Percentiles rank a stretch among this genome's conserved stretches.
phyloP scores from a whole-genome alignment of 805 yeast genomes.

The Dipodascus geniculatus region DNA sequence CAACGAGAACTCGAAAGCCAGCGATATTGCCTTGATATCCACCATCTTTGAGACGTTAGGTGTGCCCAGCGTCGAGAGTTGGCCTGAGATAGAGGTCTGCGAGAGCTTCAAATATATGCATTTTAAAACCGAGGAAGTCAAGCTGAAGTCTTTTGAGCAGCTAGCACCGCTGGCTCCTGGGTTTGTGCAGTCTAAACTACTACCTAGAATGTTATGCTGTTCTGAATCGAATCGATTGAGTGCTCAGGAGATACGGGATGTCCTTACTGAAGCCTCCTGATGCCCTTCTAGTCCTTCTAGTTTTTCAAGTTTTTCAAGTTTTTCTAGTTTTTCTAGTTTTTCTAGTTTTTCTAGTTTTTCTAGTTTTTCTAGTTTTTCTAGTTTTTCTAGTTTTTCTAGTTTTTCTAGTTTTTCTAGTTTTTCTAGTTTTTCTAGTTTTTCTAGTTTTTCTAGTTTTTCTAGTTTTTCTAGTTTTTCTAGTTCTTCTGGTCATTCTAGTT shows the following conservation, averaged over 20 bases:
- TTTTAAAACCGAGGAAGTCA: constrained; percentile 6
- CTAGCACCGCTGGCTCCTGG: constrained; percentile 2
- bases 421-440: too few species aligned
- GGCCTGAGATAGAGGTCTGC: constrained; percentile 15
- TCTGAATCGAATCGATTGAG: not conserved
- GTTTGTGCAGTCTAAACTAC: not conserved
- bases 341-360: too few species aligned
- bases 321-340: too few species aligned
- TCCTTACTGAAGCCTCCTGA: not conserved
- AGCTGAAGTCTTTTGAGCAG: not conserved
- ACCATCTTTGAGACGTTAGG: constrained; percentile 49
- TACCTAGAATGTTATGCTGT: not conserved
- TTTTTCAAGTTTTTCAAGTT: too few species aligned
- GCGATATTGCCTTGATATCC: constrained; percentile 49
- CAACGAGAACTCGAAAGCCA: constrained; percentile 29
- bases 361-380: too few species aligned
- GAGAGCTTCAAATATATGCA: constrained; percentile 11
- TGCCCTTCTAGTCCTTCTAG: too few species aligned
- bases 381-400: too few species aligned
- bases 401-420: too few species aligned
- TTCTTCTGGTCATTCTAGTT: too few species aligned
- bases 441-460: too few species aligned
- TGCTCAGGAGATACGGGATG: not conserved
- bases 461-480: too few species aligned
- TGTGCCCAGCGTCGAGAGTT: constrained; percentile 34